Evolutionary conservation across 2,329 filamentous ascomycete genomes (phyloP), one percentile per base, ranked within the genome.

Genomic region (Pyrenochaeta sp.): DNA sequence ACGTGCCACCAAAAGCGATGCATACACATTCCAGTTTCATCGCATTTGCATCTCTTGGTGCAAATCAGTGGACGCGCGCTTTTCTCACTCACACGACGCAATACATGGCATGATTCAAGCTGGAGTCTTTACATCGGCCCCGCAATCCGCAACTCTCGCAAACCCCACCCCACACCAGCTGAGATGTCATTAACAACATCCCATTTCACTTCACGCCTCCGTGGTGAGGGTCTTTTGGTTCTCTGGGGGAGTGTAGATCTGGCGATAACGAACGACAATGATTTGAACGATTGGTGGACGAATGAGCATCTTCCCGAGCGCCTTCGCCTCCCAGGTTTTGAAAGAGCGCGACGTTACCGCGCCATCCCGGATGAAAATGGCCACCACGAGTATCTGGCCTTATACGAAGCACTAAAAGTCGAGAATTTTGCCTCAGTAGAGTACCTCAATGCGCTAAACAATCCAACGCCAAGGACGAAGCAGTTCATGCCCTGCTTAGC

Each of bases 211-310:
- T 29, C 47, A 43, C 20, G 36, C 9, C 23, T 29, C 3, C 39
- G 14, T 11, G 30, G 27, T 7, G 5, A 44, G 7, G 42, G 45
- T 18, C 5, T 53, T 6, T 53, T 56, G 11, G n/a, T 58, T 4
- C 27, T 62, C 32, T 64, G 52, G 53, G 58, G 54, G 23, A 31
- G 41, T 15, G 32, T 62, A 17, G 54, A 66, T 36, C 32, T 44
- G 17, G 10, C 33, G 1, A 32, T 14, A 23, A 48, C 45, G 0
- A 45, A 61, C 21, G 47, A 52, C 45, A 40, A 48, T 18, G 57
- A 29, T 10, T 29, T 64, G 30, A 61, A 64, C 23, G 57, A 61
- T 39, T 64, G 60, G 60, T 64, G 54, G 57, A 63, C 60, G 1
- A 55, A 61, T 37, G 60, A 64, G 41, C 61, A 63, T 27, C 47